Base-by-base conservation (phyloP, 2,329 filamentous ascomycete genomes). In the Alternaria infectoria region DNA sequence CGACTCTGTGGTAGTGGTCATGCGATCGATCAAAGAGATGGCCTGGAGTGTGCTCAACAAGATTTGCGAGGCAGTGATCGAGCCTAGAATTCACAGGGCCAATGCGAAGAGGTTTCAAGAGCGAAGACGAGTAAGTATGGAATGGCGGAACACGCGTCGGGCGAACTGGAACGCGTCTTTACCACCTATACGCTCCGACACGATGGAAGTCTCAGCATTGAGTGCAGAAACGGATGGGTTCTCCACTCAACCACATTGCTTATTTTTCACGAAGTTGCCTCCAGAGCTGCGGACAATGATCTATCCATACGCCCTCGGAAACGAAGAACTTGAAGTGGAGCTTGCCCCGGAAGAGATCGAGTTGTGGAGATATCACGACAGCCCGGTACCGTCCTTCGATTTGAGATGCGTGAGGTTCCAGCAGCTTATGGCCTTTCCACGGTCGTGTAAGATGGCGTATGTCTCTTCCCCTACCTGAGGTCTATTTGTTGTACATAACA, bases 81-180 rank as follows among this genome's bases (percentile, higher is more conserved):
- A 3, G 5, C 36, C 36, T 17, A 5, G 1, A 11, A 0, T 10
- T 3, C 0, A 40, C 1, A 40, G 36, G 36, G 2, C 2, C 36
- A 40, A 4, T 3, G n/a, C n/a, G 9, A 40, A 40, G 36, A 40
- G 5, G 0, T 11, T 40, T 10, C 36, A 40, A 5, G 9, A 11
- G 36, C 36, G 36, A 40, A 17, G 36, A 40, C 36, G 36, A 40
- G 4, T 2, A 17, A 40, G 3, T 1, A 40, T 40, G 4, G 36
- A 40, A 40, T 3, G n/a, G 5, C 36, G 3, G 36, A 40, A 40
- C n/a, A 40, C 8, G n/a, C 36, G 5, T 40, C 36, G 36, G 9
- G n/a, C 36, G 4, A 11, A 40, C 3, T 40, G n/a, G n/a, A 40
- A 40, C 36, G 36, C n/a, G 11, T 40, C 36, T 40, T 40, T 40